Conservation (phyloP, 2,329 filamentous ascomycete genomes). For the Calonectria henricotiae region DNA sequence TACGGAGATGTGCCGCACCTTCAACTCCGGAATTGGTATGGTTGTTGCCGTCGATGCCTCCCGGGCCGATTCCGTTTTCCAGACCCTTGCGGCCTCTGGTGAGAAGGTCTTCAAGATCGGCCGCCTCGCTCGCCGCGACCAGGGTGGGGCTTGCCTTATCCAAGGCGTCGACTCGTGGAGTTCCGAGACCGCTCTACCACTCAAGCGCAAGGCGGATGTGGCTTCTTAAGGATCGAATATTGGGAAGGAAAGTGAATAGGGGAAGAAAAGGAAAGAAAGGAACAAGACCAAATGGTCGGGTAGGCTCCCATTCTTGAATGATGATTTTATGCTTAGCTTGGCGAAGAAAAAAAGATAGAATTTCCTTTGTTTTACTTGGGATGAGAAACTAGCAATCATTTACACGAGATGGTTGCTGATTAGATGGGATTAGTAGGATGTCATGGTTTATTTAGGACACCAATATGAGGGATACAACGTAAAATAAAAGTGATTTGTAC, state of each 20-base stretch:
- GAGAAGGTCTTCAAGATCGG: conserved; percentile 88
- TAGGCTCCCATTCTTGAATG: conserved; percentile 4
- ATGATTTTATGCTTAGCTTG: conserved; percentile 18
- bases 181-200: conserved; percentile 43
- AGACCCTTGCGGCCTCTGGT: conserved; percentile 71
- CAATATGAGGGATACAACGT: conserved; percentile 42
- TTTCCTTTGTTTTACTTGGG: conserved; percentile 16
- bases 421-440: conserved; percentile 38
- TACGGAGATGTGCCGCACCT: conserved; percentile 89
- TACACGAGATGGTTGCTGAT: conserved; percentile 15
- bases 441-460: conserved; percentile 28
- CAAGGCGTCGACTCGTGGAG: conserved; percentile 58
- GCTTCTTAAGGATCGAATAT: conserved; percentile 39
- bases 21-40: conserved; percentile 97
- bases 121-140: conserved; percentile 74
- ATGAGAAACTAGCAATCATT: conserved; percentile 14
- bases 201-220: conserved; percentile 50
- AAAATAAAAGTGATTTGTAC: conserved; percentile 6
- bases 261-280: conserved; percentile 26
- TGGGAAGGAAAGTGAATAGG: not conserved
- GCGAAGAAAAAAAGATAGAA: conserved; percentile 25
- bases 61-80: conserved; percentile 74
- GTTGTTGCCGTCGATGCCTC: conserved; percentile 83
- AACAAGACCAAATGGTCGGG: not conserved
- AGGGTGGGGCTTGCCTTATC: conserved; percentile 57